Conservation (phyloP, 2,329 filamentous ascomycete genomes). For the Paraconiothyrium brasiliense region DNA sequence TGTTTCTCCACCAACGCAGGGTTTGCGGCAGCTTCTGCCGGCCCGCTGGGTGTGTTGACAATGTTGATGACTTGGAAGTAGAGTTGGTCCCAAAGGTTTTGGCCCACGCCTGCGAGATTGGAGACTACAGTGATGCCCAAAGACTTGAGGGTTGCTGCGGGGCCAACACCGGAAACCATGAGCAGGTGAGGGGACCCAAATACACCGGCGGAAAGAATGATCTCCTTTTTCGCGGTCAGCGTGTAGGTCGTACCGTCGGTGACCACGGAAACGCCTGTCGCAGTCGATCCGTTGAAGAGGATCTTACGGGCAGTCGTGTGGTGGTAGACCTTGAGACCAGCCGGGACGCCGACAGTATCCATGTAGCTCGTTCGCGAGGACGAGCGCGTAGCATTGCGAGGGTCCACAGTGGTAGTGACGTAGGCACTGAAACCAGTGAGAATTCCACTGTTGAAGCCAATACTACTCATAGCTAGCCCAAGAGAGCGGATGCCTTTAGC, state of each 20-base stretch:
- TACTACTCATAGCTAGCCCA: conserved; percentile 26
- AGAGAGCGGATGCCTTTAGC: conserved; percentile 32
- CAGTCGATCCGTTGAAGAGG: conserved; percentile 5
- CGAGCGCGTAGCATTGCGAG: conserved; percentile 30
- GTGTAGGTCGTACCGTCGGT: background rate
- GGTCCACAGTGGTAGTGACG: conserved; percentile 43
- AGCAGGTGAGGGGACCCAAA: conserved; percentile 50
- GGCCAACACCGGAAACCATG: conserved; percentile 62
- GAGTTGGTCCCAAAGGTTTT: conserved; percentile 39
- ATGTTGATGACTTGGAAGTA: background rate
- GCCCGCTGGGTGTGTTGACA: background rate
- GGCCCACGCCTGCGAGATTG: conserved; percentile 68
- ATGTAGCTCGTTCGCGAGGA: conserved; percentile 34
- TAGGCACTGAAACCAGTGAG: conserved; percentile 31
- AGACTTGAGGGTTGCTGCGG: conserved; percentile 57
- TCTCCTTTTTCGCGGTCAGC: conserved; percentile 13
- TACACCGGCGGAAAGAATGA: conserved; percentile 52
- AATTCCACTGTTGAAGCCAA: conserved; percentile 35
- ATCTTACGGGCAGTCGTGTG: conserved; percentile 4
- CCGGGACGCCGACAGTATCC: conserved; percentile 21
- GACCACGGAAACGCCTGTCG: conserved; percentile 3
- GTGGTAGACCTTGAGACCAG: conserved; percentile 5
- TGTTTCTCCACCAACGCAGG: conserved; percentile 5
- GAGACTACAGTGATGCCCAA: conserved; percentile 62
- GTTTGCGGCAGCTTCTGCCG: background rate